A percentile compares a stretch with the other conserved stretches of the same genome.
phyloP scores from a whole-genome alignment of 495 filamentous ascomycete genomes.

The Penicillium fimorum region DNA sequence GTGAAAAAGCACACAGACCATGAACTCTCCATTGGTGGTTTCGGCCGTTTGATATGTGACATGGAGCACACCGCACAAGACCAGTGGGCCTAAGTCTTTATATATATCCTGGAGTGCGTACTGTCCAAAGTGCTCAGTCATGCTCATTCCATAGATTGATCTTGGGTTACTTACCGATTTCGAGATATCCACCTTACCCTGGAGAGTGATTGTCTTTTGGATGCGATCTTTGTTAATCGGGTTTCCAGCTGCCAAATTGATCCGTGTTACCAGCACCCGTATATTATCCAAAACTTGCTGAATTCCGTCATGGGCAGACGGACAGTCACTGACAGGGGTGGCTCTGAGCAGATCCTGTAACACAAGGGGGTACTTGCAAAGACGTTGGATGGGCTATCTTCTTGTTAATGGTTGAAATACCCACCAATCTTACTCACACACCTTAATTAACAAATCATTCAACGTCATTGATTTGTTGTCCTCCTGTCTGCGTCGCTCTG shows the following conservation, averaged over 20 bases:
- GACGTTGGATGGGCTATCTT: constrained; percentile 80
- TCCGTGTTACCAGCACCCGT: constrained; percentile 65
- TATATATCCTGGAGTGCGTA: constrained; percentile 51
- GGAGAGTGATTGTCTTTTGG: constrained; percentile 53
- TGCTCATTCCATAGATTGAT: not conserved
- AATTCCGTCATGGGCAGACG: constrained; percentile 73
- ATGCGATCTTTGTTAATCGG: constrained; percentile 44
- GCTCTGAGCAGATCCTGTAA: constrained; percentile 77
- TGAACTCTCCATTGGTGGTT: constrained; percentile 70
- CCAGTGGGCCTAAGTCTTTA: constrained; percentile 75
- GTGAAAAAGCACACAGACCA: constrained; percentile 83
- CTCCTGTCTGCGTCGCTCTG: constrained; percentile 60
- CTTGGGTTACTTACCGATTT: constrained; percentile 55
- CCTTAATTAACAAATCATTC: constrained; percentile 89
- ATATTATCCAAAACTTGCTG: constrained; percentile 70
- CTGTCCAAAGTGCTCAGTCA: constrained; percentile 27
- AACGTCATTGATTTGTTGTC: constrained; percentile 74
- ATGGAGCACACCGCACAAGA: constrained; percentile 82
- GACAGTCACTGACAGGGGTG: constrained; percentile 81
- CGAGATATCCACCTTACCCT: constrained; percentile 60
- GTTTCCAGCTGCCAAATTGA: constrained; percentile 69
- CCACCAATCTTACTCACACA: constrained; percentile 28
- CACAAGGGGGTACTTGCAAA: constrained; percentile 89
- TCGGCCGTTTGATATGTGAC: constrained; percentile 74
- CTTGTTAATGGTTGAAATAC: constrained; percentile 14